Conservation (phyloP, 2,329 filamentous ascomycete species). For the Esteya vermicola region DNA sequence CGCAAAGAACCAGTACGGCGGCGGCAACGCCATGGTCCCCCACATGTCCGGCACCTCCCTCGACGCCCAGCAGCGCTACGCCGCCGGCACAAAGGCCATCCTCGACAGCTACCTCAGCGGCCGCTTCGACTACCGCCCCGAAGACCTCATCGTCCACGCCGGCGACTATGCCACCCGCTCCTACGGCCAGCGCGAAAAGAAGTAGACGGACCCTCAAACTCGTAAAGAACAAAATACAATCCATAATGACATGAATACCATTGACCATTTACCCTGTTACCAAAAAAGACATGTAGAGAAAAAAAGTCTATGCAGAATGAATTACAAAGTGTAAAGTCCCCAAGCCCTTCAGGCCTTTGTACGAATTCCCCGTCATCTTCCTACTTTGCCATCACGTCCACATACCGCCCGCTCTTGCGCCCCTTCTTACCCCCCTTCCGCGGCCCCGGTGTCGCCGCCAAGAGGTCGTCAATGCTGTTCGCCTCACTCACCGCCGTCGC, state of each 20-base stretch:
- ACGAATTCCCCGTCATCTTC: neutral
- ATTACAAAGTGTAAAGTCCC: too few species aligned
- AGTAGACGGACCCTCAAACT: constrained; percentile 12
- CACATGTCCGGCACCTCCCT: constrained; percentile 99
- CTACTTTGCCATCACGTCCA: constrained; percentile 84
- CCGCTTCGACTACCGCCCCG: constrained; percentile 69
- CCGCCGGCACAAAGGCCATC: constrained; percentile 76
- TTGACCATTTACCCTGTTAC: too few species aligned
- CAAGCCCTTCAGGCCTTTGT: too few species aligned
- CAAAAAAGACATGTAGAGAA: too few species aligned
- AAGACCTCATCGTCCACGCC: constrained; percentile 81
- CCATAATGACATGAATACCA: too few species aligned
- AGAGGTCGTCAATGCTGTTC: constrained; percentile 87
- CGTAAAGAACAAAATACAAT: too few species aligned
- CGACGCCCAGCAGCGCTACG: constrained; percentile 89
- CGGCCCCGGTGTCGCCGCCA: constrained; percentile 59
- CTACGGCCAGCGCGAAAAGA: constrained; percentile 61
- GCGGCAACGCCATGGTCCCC: constrained; percentile 96
- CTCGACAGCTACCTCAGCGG: constrained; percentile 83
- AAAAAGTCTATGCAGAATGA: too few species aligned
- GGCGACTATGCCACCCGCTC: constrained; percentile 94
- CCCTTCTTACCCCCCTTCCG: constrained; percentile 50
- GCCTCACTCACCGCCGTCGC: constrained; percentile 76
- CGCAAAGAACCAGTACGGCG: constrained; percentile 88
- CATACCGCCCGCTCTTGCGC: constrained; percentile 77